Evolutionary conservation across 2,329 filamentous ascomycete genomes (phyloP), one percentile per base, ranked within the genome.

Genomic region (Aspergillus melleus): DNA sequence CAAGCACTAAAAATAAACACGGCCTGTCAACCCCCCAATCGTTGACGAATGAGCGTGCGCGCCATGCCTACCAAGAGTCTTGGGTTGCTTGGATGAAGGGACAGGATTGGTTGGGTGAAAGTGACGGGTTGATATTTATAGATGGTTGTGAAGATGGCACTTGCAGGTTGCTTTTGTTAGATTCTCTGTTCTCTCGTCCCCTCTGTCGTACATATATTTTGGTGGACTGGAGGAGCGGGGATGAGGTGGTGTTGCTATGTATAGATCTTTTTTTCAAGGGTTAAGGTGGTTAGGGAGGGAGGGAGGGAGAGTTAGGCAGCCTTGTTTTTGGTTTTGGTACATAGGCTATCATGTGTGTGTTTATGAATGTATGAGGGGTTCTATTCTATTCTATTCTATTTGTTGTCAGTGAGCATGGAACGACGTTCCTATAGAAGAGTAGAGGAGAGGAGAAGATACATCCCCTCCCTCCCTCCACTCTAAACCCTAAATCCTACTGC

Each of bases 1-100:
- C 24, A 24, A 24, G 22, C 44, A 20, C 53, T 59, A 59, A 55
- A 55, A 59, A 59, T 59, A 59, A 59, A 55, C 57, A 55, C 52
- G 52, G 29, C 39, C 44, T 20, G 44, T 47, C 20, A 3, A 4
- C 12, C 6, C 8, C 20, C 44, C 12, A 14, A 16, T 24, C 30
- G 36, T 12, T 3, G 44, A 47, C 44, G 22, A 47, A 47, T 47
- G 44, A 47, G 22, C 19, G 44, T 20, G 3, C 19, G 44, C 20
- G 44, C 44, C 44, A 47, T 47, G 44, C 44, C 20, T 47, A 3
- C 44, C 44, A 47, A 47, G 44, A 47, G 3, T 5, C 36, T 16
- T n/a, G 14, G 14, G 4, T 5, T 16, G 14, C 36, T 14, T n/a
- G 36, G 14, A 6, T 8, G 12, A n/a, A 14, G 44, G 12, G 1